Percentiles rank a stretch among this genome's conserved stretches.
phyloP scores from a whole-genome alignment of 2,329 filamentous ascomycete species.

The Simplicillium sp. region DNA sequence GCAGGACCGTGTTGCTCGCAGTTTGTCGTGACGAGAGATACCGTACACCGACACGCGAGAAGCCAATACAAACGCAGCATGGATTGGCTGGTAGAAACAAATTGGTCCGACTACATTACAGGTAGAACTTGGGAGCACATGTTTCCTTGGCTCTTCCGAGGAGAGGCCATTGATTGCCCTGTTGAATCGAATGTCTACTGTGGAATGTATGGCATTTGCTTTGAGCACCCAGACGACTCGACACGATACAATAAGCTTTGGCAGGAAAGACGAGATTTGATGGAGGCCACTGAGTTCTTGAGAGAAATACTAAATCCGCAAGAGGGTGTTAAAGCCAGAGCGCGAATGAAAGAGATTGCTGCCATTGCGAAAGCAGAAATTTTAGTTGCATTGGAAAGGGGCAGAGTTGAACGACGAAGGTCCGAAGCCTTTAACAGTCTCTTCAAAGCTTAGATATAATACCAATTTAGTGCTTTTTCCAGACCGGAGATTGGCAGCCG shows the following conservation, averaged over 20 bases:
- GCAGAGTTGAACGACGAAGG: not conserved
- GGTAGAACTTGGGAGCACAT: conserved; percentile 25
- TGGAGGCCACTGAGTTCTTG: conserved; percentile 3
- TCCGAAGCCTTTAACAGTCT: not conserved
- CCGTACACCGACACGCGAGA: conserved; percentile 16
- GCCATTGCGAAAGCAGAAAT: not conserved
- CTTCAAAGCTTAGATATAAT: not conserved
- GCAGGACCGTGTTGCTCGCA: conserved; percentile 23
- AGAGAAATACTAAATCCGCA: conserved; percentile 2
- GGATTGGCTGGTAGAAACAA: conserved; percentile 19
- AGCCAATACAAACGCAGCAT: conserved; percentile 18
- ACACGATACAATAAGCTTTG: conserved; percentile 4
- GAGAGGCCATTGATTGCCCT: conserved; percentile 33
- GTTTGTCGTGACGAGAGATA: conserved; percentile 21
- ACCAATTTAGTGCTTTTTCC: not conserved
- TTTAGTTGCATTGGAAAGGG: not conserved
- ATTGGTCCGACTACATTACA: conserved; percentile 17
- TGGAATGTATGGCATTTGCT: conserved; percentile 22
- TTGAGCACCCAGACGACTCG: conserved; percentile 10
- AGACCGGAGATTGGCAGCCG: not conserved
- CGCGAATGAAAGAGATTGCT: conserved; percentile 3
- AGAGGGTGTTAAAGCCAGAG: conserved; percentile 2
- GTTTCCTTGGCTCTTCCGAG: conserved; percentile 20
- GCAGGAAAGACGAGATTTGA: conserved; percentile 3
- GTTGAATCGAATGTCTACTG: conserved; percentile 22